phyloP scores from a whole-genome alignment of 495 filamentous ascomycete species.

The Aspergillus funiculosus region DNA sequence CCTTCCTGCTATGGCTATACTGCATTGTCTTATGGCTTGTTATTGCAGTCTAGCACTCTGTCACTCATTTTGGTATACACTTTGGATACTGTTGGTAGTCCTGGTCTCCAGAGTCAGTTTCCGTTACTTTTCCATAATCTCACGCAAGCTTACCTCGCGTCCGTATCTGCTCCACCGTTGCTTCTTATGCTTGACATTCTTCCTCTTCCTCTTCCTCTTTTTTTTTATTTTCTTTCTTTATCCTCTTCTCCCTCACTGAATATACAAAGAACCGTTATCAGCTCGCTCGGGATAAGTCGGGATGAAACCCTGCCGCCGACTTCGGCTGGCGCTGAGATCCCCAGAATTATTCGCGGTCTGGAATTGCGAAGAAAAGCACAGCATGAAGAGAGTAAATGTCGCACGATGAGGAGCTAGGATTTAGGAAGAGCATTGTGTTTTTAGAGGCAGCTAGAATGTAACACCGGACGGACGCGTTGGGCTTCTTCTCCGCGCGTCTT shows the following conservation, averaged over 20 bases:
- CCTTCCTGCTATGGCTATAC: no score
- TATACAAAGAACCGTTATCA: slow-evolving; percentile 2
- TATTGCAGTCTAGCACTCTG: no score
- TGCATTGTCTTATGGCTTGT: no score
- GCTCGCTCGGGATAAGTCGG: slow-evolving; percentile 5
- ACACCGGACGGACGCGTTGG: not conserved
- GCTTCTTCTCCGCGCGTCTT: not conserved
- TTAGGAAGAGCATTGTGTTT: no score
- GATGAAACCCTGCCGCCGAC: slow-evolving; percentile 7
- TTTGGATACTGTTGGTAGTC: no score
- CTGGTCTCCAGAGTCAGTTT: no score
- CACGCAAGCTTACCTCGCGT: not conserved
- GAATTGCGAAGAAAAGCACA: not conserved
- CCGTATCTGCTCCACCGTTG: no score
- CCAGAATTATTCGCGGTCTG: no score
- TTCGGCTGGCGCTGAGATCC: slow-evolving; percentile 2
- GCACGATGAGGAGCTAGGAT: not conserved
- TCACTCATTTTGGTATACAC: not conserved
- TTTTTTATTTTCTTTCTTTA: not conserved
- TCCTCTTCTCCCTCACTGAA: not conserved
- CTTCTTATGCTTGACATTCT: not conserved
- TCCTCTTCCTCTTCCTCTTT: not conserved
- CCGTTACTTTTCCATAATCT: no score
- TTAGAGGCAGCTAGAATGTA: no score
- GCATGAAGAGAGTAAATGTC: not conserved